Evolutionary conservation across 495 filamentous ascomycete species (phyloP), one percentile per base, ranked within the genome.

Genomic region (Aspergillus asperescens): DNA sequence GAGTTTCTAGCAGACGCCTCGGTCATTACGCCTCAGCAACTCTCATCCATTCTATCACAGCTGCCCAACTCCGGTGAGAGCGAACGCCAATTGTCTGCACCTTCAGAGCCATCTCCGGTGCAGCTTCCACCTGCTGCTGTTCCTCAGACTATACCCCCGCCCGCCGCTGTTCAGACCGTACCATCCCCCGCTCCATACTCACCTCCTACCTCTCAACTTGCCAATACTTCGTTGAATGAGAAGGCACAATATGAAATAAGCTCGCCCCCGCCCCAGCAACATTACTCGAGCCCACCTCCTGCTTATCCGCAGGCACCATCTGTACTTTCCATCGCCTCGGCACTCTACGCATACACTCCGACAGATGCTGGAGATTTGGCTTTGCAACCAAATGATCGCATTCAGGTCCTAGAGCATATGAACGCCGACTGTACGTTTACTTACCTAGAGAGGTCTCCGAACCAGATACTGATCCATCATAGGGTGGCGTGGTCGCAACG

Each of bases 391-490:
- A 82, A 89, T 60, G 90, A 95, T 69, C 76, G 78, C 19, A 75
- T 98, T 57, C 77, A 81, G 42, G 85, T 98, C 22, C 75, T 80
- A 41, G 88, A 95, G 65, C 89, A 96, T 70, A 89, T 94, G 82
- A 97, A 96, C 59, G 82, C 81, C 16, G 93, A 98, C 62, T 98
- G 93, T 94, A 74, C 54, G 73, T 62, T 58, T 24, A 28, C 20
- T 34, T 19, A 39, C 29, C 12, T 13, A 18, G 15, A 12, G 23
- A 15, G 1, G 9, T 23, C 22, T 9, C 20, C 20, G 38, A 19
- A 28, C 32, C 41, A 27, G 50, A 61, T 71, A 63, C 67, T 48
- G 50, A 48, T 44, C 6, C 32, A 53, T 34, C 59, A 28, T 46
- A 76, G 73, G 73, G 73, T 95, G 90, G 90, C 83, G 87, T 72